phyloP scores from a whole-genome alignment of 78 protist species.

The Dictyostelium brefeldianum region DNA sequence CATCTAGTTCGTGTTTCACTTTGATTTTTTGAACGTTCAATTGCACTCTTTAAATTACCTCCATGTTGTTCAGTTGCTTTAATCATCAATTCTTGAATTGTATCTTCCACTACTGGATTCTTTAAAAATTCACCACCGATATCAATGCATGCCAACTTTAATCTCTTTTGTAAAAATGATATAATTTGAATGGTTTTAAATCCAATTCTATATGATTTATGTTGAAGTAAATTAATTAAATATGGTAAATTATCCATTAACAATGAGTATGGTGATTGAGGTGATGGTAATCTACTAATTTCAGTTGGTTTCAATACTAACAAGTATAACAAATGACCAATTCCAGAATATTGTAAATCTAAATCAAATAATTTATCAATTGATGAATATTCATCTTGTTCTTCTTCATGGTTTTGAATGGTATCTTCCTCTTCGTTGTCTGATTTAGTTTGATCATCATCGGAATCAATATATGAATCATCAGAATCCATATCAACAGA shows the following conservation, averaged over 20 bases:
- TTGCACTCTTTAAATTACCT: neutral
- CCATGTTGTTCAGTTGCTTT: neutral
- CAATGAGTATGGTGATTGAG: conserved; percentile 27
- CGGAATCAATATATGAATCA: neutral
- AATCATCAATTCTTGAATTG: neutral
- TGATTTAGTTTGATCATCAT: neutral
- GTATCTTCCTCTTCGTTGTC: neutral
- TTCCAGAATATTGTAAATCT: conserved; percentile 52
- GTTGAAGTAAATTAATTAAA: conserved; percentile 46
- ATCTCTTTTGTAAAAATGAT: conserved; percentile 57
- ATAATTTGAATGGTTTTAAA: conserved; percentile 75
- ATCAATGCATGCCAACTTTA: conserved; percentile 8
- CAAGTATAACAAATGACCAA: conserved; percentile 45
- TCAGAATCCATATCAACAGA: neutral
- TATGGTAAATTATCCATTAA: conserved; percentile 46
- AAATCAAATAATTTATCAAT: conserved; percentile 38
- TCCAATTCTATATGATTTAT: conserved; percentile 25
- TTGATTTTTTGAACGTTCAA: neutral
- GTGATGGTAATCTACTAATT: conserved; percentile 26
- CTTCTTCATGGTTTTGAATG: too few species aligned
- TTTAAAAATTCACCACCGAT: neutral
- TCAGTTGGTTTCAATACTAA: conserved; percentile 50
- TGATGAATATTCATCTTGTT: neutral
- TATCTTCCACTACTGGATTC: conserved; percentile 21
- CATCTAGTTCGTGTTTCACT: neutral